These are phyloP conservation scores for Aspergillus sp. DNA, from an alignment of 2,329 filamentous ascomycete species.

Conservation along the genomic window DNA sequence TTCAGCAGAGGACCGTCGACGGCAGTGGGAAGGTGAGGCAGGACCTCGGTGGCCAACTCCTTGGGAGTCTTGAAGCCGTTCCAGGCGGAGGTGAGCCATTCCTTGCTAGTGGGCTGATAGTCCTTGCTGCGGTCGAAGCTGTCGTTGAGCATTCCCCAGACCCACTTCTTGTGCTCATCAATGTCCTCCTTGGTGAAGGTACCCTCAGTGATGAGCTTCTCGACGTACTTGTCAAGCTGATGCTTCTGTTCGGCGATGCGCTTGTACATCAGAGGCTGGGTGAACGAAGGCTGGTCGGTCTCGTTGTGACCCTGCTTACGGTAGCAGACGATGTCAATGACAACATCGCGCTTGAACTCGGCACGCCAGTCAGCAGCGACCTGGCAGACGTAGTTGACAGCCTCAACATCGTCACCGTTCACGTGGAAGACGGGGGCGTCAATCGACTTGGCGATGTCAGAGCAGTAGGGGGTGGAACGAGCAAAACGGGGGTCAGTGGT, in stretches of 20 bases:
- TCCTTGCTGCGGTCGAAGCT: constrained; percentile 97
- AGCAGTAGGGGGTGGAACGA: constrained; percentile 97
- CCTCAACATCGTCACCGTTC: constrained; percentile 97
- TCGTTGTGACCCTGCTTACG: constrained; percentile 99
- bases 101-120: constrained; percentile 91
- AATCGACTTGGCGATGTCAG: constrained; percentile 97
- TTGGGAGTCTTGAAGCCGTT: constrained; percentile 99
- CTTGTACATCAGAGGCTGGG: constrained; percentile 99
- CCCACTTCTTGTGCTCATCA: constrained; percentile 99
- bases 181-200: constrained; percentile 97
- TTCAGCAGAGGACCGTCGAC: constrained; percentile 69
- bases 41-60: constrained; percentile 87
- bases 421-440: constrained; percentile 99
- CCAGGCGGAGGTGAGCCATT: constrained; percentile 98
- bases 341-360: constrained; percentile 96
- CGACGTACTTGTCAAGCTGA: constrained; percentile 84
- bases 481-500: constrained; percentile 97
- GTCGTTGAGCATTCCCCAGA: constrained; percentile 98
- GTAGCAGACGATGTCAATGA: constrained; percentile 98
- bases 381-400: constrained; percentile 97
- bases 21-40: constrained; percentile 85
- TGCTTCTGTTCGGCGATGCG: constrained; percentile 79
- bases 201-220: constrained; percentile 85
- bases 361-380: constrained; percentile 96
- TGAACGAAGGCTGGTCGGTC: constrained; percentile 98